phyloP scores from a whole-genome alignment of 345 rosid species.

The Corchorus capsularis region DNA sequence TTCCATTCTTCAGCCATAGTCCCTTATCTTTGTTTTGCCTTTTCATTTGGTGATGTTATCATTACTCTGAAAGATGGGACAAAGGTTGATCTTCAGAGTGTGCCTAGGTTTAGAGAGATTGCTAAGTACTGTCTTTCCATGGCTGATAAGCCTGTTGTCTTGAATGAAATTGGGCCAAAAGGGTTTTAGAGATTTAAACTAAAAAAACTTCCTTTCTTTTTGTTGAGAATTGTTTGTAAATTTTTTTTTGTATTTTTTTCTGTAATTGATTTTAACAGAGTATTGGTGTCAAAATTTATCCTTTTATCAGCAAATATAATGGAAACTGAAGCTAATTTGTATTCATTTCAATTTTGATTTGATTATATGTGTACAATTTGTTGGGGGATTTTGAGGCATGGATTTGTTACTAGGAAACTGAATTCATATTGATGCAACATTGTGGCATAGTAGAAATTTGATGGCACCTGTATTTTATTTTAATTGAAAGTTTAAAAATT shows the following conservation, averaged over 20 bases:
- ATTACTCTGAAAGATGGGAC: constrained; percentile 81
- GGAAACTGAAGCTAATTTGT: too few relatives aligned
- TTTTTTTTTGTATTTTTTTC: not conserved
- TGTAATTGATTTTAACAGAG: not conserved
- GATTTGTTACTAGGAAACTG: too few relatives aligned
- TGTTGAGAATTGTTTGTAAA: constrained; percentile 6
- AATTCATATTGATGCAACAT: too few relatives aligned
- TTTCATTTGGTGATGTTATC: constrained; percentile 62
- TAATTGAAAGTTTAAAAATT: too few relatives aligned
- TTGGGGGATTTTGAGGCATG: not conserved
- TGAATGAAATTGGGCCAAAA: constrained; percentile 52
- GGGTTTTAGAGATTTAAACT: constrained; percentile 39
- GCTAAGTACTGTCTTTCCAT: constrained; percentile 76
- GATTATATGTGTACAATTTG: not conserved
- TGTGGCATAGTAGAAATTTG: too few relatives aligned
- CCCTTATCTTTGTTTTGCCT: constrained; percentile 8
- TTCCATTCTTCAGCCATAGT: not conserved
- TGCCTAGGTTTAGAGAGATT: constrained; percentile 86
- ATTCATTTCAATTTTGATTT: too few relatives aligned
- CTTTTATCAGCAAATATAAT: not conserved
- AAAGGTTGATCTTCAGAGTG: constrained; percentile 82
- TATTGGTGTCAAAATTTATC: not conserved
- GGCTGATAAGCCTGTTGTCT: constrained; percentile 63
- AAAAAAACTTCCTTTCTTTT: not conserved
- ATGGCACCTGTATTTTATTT: too few relatives aligned